Evolutionary conservation across 495 filamentous ascomycete species (phyloP).

Genomic region (Astrothelium subdiscretum): DNA sequence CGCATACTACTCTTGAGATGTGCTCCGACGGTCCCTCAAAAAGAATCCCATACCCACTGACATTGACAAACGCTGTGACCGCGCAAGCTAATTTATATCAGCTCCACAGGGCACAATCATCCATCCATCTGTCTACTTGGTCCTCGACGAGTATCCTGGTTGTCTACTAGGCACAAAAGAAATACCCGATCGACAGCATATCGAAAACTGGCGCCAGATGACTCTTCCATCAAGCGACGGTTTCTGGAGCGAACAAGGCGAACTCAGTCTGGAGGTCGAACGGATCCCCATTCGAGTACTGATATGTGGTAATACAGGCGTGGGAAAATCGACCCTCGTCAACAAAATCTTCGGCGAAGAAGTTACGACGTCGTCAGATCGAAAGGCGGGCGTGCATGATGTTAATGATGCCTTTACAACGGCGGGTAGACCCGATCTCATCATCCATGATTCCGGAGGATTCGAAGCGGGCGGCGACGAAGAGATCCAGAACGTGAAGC

Average conservation of each 20-base stretch:
- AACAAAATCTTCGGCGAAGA: slow-evolving; percentile 28
- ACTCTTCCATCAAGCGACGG: slow-evolving; percentile 7
- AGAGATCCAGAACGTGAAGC: slow-evolving; percentile 11
- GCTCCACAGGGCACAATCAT: slow-evolving; percentile 25
- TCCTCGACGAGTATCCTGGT: slow-evolving; percentile 18
- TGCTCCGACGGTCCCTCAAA: not conserved
- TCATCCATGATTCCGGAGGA: slow-evolving; percentile 23
- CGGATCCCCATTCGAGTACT: slow-evolving; percentile 21
- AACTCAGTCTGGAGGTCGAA: slow-evolving; percentile 2
- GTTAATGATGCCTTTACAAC: slow-evolving; percentile 14
- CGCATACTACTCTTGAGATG: not conserved
- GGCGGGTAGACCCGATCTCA: slow-evolving; percentile 17
- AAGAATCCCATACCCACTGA: not conserved
- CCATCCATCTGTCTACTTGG: slow-evolving; percentile 27
- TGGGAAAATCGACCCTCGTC: slow-evolving; percentile 29
- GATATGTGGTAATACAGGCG: slow-evolving; percentile 27
- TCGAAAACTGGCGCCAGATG: slow-evolving; percentile 11
- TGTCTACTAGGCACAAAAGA: slow-evolving; percentile 15
- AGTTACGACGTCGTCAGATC: slow-evolving; percentile 12
- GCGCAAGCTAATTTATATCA: not conserved
- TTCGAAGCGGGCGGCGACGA: slow-evolving; percentile 22
- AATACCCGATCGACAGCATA: slow-evolving; percentile 13
- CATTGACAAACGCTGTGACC: not conserved
- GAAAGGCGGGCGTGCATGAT: slow-evolving; percentile 16
- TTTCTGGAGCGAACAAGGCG: slow-evolving; percentile 6